These are phyloP conservation scores for Sphagnum magellanicum DNA, from an alignment of 228 moss, liverwort and hornwort species.

Conservation along the genomic window DNA sequence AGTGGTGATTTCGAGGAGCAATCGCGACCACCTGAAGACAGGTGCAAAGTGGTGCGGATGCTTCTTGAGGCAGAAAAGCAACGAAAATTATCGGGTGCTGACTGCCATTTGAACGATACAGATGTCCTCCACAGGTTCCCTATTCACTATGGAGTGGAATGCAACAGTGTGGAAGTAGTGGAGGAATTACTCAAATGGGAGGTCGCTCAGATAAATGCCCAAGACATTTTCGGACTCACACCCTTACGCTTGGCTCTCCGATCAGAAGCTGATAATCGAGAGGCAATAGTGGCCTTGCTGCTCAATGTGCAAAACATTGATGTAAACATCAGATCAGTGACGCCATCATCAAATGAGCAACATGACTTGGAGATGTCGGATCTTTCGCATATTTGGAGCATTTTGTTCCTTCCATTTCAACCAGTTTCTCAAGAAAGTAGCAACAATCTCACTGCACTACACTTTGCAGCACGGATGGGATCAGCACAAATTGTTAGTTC, in stretches of 20 bases:
- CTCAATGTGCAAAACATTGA: background rate
- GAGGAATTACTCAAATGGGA: conserved; percentile 27
- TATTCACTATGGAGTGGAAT: conserved; percentile 37
- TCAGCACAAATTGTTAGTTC: no score
- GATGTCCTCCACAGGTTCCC: conserved; percentile 39
- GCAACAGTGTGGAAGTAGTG: conserved; percentile 30
- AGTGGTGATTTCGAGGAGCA: no score
- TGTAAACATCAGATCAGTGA: no score
- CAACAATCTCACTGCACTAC: no score
- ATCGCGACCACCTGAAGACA: conserved; percentile 5
- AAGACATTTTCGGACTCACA: conserved; percentile 31
- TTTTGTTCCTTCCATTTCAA: no score
- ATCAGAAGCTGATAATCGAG: conserved; percentile 9
- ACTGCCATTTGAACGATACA: conserved; percentile 19
- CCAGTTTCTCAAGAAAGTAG: no score
- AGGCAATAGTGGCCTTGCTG: conserved; percentile 20
- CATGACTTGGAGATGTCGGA: no score
- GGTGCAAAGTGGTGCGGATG: conserved; percentile 16
- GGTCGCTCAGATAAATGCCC: conserved; percentile 14
- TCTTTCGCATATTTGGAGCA: no score
- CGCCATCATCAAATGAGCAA: no score
- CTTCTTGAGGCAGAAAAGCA: conserved; percentile 29
- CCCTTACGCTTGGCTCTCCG: conserved; percentile 33
- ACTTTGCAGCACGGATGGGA: no score
- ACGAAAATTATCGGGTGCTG: conserved; percentile 9